A percentile compares a stretch with the other conserved stretches of the same genome.
These are phyloP conservation scores for Alternaria longipes DNA, from an alignment of 2,329 filamentous ascomycete genomes.

Conservation along the genomic window DNA sequence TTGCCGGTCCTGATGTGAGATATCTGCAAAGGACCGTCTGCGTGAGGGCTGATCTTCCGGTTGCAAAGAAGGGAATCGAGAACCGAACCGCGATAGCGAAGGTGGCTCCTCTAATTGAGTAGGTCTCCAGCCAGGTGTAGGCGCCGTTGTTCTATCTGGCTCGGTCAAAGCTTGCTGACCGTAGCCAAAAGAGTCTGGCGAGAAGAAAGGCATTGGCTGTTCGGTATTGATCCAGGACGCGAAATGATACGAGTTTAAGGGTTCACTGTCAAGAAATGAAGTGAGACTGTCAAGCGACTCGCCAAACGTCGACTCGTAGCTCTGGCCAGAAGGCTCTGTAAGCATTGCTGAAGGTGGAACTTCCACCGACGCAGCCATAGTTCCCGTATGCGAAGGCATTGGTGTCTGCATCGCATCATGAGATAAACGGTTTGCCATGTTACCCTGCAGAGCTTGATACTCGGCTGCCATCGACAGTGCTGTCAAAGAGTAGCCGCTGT, in stretches of 20 bases:
- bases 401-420: constrained; percentile 22
- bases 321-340: constrained; percentile 6
- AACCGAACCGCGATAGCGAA: constrained; percentile 52
- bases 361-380: constrained; percentile 26
- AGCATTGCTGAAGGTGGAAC: constrained; percentile 17
- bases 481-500: constrained; percentile 48
- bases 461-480: constrained; percentile 55
- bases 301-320: constrained; percentile 31
- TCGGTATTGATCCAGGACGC: constrained; percentile 52
- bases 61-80: constrained; percentile 51
- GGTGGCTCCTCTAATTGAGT: constrained; percentile 38
- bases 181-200: constrained; percentile 50
- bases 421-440: constrained; percentile 26
- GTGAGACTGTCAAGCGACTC: constrained; percentile 52
- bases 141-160: constrained; percentile 8
- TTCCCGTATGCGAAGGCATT: constrained; percentile 24
- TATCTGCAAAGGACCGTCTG: constrained; percentile 42
- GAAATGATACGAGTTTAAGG: constrained; percentile 52
- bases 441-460: constrained; percentile 50
- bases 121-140: constrained; percentile 21
- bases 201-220: constrained; percentile 55
- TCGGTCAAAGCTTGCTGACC: constrained; percentile 35
- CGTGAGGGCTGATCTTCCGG: constrained; percentile 43
- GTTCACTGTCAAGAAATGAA: constrained; percentile 51
- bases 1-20: constrained; percentile 48